Base-by-base conservation (phyloP, 2,329 filamentous ascomycete genomes). In the Dryadomyces quercus-mongolicae region DNA sequence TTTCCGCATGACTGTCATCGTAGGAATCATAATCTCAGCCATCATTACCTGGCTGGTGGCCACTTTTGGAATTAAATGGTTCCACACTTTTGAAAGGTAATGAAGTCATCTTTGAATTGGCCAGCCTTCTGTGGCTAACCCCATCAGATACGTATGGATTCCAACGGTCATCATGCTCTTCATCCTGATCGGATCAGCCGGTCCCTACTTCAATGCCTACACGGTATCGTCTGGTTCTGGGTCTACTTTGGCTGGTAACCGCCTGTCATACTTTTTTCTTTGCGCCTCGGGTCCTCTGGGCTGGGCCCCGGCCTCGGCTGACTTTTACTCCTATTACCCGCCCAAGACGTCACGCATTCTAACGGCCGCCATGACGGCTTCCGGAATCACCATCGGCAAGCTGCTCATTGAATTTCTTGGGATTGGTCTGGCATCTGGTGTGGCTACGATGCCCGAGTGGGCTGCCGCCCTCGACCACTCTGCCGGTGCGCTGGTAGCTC, bases 201-300 rank as follows among this genome's bases (percentile, higher is more conserved):
- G 79, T 0, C 72, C 74, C 2, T 71, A 77, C 18, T 86, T 84
- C 61, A 78, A 86, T 58, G 66, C 76, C 1, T 65, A 69, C 2
- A 72, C 74, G 1, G 65, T 71, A 2, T 81, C 76, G 2, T 64
- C 67, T 0, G 80, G 76, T 16, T 70, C 78, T 47, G 61, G 71
- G 13, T 66, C 71, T 46, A 80, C 77, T 2, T 62, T 82, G 6
- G 68, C 71, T 15, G 82, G 78, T 31, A 78, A 79, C 57, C 70
- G 78, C 3, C 69, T 88, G 36, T 84, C 81, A 5, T 89, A 87
- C 66, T 85, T 89, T 66, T 84, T 80, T 15, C 71, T 88, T 49
- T 85, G 80, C 59, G 71, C 86, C 12, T 81, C 82, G 22, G 77
- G 78, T 1, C 79, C 80, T 8, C 76, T 85, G 53, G 83, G 81